Percentiles rank a stretch among this genome's conserved stretches.
Conservation (phyloP, 495 filamentous ascomycete genomes). For the Copromyces sp. region DNA sequence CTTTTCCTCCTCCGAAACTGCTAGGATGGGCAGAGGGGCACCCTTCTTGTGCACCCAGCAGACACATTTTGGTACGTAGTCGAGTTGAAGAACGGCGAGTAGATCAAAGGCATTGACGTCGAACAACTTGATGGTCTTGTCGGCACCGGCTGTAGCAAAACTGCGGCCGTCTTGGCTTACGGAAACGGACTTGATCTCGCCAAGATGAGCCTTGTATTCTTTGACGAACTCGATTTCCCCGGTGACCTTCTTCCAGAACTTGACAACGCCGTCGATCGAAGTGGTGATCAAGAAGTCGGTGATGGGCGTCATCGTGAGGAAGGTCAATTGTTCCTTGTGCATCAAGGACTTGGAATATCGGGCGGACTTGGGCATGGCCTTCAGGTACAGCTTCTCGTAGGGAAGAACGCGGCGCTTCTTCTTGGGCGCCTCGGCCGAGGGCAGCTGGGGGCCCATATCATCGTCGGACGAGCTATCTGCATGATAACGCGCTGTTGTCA, state of each 20-base stretch:
- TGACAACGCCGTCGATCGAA: slow-evolving; percentile 86
- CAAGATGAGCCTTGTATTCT: slow-evolving; percentile 83
- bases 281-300: slow-evolving; percentile 94
- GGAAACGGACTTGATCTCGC: slow-evolving; percentile 72
- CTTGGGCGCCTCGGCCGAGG: slow-evolving; percentile 61
- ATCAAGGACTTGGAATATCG: slow-evolving; percentile 96
- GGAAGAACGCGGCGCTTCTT: slow-evolving; percentile 87
- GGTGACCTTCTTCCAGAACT: slow-evolving; percentile 97
- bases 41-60: slow-evolving; percentile 92
- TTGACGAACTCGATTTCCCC: slow-evolving; percentile 95
- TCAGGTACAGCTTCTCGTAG: slow-evolving; percentile 88
- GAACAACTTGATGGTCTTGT: slow-evolving; percentile 90
- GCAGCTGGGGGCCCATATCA: slow-evolving; percentile 86
- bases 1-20: slow-evolving; percentile 73
- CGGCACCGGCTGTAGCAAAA: slow-evolving; percentile 79
- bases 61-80: slow-evolving; percentile 63
- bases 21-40: slow-evolving; percentile 74
- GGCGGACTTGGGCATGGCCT: slow-evolving; percentile 69
- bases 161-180: slow-evolving; percentile 84
- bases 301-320: slow-evolving; percentile 71
- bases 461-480: slow-evolving; percentile 75
- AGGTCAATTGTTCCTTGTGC: slow-evolving; percentile 91
- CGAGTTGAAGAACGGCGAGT: slow-evolving; percentile 65
- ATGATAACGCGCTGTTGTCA: slow-evolving; percentile 4
- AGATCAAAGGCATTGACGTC: slow-evolving; percentile 94